phyloP scores from a whole-genome alignment of 1,284 basidiomycete species.

The Agroathelia rolfsii region DNA sequence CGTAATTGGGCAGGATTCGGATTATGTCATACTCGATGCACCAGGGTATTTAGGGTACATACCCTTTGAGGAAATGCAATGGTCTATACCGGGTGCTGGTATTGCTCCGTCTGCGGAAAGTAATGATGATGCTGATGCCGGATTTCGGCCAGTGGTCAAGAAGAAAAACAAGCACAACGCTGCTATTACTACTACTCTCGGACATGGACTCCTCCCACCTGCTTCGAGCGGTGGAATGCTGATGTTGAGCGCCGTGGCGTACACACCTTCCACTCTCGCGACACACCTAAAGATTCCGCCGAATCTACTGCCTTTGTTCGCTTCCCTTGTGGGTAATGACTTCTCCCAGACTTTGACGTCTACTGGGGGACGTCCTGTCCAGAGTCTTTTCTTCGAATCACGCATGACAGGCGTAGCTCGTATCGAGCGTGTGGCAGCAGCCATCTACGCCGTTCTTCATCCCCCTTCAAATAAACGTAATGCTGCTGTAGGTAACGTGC shows the following conservation, averaged over 20 bases:
- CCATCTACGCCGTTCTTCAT: constrained; percentile 42
- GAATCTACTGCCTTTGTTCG: constrained; percentile 74
- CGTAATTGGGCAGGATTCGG: constrained; percentile 73
- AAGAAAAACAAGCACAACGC: constrained; percentile 31
- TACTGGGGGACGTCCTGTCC: constrained; percentile 38
- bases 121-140: constrained; percentile 33
- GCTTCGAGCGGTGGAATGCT: too few species aligned
- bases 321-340: constrained; percentile 81
- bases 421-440: constrained; percentile 45
- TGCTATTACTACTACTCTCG: constrained; percentile 17
- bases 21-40: constrained; percentile 70
- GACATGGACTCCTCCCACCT: constrained; percentile 49
- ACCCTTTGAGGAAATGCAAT: constrained; percentile 72
- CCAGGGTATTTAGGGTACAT: constrained; percentile 72
- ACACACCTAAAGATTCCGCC: constrained; percentile 58
- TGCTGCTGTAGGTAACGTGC: constrained; percentile 48
- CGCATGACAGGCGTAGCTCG: constrained; percentile 45
- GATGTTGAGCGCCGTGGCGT: constrained; percentile 47
- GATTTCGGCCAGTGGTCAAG: constrained; percentile 52
- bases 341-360: constrained; percentile 45
- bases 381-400: constrained; percentile 58
- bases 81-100: constrained; percentile 34
- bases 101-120: too few species aligned
- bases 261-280: constrained; percentile 57
- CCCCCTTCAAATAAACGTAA: constrained; percentile 33